Base-by-base conservation (phyloP, 2,329 filamentous ascomycete genomes). In the Phialemoniopsis sp. region DNA sequence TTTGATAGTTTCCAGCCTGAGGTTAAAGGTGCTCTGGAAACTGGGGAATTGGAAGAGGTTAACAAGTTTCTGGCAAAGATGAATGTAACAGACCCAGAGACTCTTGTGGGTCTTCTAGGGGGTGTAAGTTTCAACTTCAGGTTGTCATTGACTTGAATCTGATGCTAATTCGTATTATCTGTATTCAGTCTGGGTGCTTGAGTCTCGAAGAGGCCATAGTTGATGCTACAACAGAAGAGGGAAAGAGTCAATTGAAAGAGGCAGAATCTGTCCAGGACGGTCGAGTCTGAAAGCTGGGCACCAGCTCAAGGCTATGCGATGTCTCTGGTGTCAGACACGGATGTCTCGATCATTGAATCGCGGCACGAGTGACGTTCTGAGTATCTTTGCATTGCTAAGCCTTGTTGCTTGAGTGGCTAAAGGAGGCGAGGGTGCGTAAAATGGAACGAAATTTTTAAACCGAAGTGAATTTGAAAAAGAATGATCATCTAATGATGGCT, bases 191-290 rank as follows among this genome's bases (percentile, higher is more conserved):
- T n/a, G 13, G 28, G 17, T 32, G 33, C 71, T 65, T 98, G 49
- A 95, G 87, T 59, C 62, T 98, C 37, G 89, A 97, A 59, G 83
- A 95, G 56, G 83, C 94, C 36, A 89, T 98, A 37, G 94, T 98
- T 50, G 93, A 98, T 65, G 88, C 89, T 2, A 98, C 89, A 33
- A 95, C 91, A 3, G 84, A 89, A 56, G 83, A 93, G 58, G 90
- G 90, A 3, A 78, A 85, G 68, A 78, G 82, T 59, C 82, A 82
- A 56, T 72, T 91, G 52, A 84, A 86, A 65, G 80, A 89, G n/a
- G n/a, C n/a, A n/a, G n/a, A n/a, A n/a, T n/a, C n/a, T n/a, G n/a
- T n/a, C n/a, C n/a, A n/a, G n/a, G n/a, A n/a, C n/a, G n/a, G n/a
- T n/a, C n/a, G n/a, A n/a, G n/a, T n/a, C n/a, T n/a, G n/a, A n/a